Conservation (phyloP, 495 filamentous ascomycete genomes). For the Hypoxylon rickii region DNA sequence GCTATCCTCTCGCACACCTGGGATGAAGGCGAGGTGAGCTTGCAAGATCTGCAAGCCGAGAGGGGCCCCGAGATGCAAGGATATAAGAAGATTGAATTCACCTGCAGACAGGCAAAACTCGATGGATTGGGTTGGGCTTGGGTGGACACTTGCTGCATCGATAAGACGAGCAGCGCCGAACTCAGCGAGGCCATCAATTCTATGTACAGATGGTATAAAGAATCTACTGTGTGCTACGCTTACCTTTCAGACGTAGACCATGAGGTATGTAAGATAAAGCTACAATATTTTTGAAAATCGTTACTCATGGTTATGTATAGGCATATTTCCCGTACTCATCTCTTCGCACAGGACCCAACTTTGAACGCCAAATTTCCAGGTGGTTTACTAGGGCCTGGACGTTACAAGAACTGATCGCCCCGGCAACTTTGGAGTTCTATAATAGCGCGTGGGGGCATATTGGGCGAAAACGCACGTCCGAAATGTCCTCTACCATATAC, state of each 20-base stretch:
- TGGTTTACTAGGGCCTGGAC: conserved; percentile 52
- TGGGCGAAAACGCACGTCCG: conserved; percentile 23
- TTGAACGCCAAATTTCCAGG: conserved; percentile 4
- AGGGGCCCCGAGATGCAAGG: conserved; percentile 8
- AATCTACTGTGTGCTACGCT: conserved; percentile 39
- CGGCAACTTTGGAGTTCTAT: conserved; percentile 19
- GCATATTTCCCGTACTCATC: too few relatives aligned
- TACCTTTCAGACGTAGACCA: conserved; percentile 41
- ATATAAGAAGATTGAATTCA: conserved; percentile 36
- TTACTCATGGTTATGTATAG: too few relatives aligned
- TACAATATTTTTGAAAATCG: too few relatives aligned
- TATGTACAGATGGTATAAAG: conserved; percentile 46
- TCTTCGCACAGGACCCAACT: too few relatives aligned
- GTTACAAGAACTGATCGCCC: conserved; percentile 44
- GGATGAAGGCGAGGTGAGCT: conserved; percentile 31
- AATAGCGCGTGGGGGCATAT: conserved; percentile 26
- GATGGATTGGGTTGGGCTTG: conserved; percentile 40
- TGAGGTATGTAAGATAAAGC: too few relatives aligned
- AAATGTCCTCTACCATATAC: conserved; percentile 19
- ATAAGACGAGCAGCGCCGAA: conserved; percentile 46
- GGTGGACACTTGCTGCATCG: conserved; percentile 49
- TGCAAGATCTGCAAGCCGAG: conserved; percentile 23
- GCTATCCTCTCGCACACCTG: conserved; percentile 40
- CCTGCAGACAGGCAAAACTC: conserved; percentile 32
- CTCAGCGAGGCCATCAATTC: conserved; percentile 45